Evolutionary conservation across 1,284 basidiomycete genomes (phyloP), one percentile per base, ranked within the genome.

Genomic region (Sporisorium reilianum): DNA sequence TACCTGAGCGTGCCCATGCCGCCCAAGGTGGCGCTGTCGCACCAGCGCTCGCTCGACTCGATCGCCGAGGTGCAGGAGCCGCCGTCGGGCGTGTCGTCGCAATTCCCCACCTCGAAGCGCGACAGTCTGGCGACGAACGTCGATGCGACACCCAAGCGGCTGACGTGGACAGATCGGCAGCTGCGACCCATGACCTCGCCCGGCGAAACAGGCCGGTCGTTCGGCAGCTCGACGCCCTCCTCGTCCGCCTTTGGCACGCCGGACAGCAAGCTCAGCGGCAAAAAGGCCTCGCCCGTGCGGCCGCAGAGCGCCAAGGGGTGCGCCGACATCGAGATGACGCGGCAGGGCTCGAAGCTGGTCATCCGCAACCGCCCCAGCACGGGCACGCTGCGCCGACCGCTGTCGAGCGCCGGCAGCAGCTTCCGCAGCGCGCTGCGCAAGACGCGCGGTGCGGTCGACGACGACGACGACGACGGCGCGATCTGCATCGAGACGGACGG

Each of bases 401-500:
- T 74, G 2, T 54, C 49, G 23, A 54, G 52, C 30, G 67, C 67
- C 5, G 61, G 67, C 3, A 55, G 44, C 12, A 45, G 48, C 3
- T 42, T 69, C 10, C 34, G 67, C 3, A 34, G 40, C 30, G 66
- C 56, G 1, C 25, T 64, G 14, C 55, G 59, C 14, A 62, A 56
- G 22, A 42, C 38, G 2, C 28, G 55, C 3, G 41, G 57, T 12
- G n/a, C n/a, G n/a, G 23, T 28, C 16, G 16, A n/a, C 12, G 41
- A 12, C 2, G 42, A 48, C 1, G 51, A 52, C 1, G 58, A 53
- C 2, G 54, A 38, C 7, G 63, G 22, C 14, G 41, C 56, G 55
- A 74, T 74, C 51, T 62, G 53, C 10, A 54, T 74, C 42, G 71
- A 74, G 9, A 74, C 65, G 0, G 65, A 68, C 1, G 71, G 50